Base-by-base conservation (phyloP, 1,139 yeast genomes). In the Kodamaea sp. region DNA sequence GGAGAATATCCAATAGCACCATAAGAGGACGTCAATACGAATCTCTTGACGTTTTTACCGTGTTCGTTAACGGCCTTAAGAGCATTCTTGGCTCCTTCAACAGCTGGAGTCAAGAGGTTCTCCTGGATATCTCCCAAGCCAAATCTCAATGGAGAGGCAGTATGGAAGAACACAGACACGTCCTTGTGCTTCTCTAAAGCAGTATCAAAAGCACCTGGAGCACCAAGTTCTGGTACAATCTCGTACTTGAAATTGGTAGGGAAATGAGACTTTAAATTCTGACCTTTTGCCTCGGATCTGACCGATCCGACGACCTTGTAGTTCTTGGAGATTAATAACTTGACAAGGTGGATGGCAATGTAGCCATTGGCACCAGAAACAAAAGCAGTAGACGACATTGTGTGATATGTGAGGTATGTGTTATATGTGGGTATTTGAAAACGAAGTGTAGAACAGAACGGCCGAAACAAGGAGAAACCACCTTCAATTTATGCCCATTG, bases 281-380 rank as follows among this genome's bases (percentile, higher is more conserved):
- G 61, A 16, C 69, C 72, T 34, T 63, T 61, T 14, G 47, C 51
- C 2, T 43, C 42, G 4, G 68, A 52, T 50, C 73, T 56, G 8
- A 64, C 72, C 2, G 67, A 45, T 5, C 70, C 72, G 12, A 63
- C 44, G 2, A 66, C 71, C 12, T 39, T 43, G 48, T 66, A 64
- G 7, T 59, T 60, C 22, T 54, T 42, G 4, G 43, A 46, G 15
- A 65, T 32, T 29, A 44, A 41, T 22, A 37, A 41, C 22, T 33
- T 22, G 58, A 55, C 22, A 37, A 43, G 58, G 57, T 38, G 48
- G 18, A 53, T 57, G 7, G 71, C 72, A 35, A 68, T 59, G 42
- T 55, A 66, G 4, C 73, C 73, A 19, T 63, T 56, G 23, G 69
- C 73, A 11, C 74, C 73, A n/a, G 70, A 53, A 13, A 68, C 63